Base-by-base conservation (phyloP, 129 eudicot species). In the Heracleum sosnowskyi region DNA sequence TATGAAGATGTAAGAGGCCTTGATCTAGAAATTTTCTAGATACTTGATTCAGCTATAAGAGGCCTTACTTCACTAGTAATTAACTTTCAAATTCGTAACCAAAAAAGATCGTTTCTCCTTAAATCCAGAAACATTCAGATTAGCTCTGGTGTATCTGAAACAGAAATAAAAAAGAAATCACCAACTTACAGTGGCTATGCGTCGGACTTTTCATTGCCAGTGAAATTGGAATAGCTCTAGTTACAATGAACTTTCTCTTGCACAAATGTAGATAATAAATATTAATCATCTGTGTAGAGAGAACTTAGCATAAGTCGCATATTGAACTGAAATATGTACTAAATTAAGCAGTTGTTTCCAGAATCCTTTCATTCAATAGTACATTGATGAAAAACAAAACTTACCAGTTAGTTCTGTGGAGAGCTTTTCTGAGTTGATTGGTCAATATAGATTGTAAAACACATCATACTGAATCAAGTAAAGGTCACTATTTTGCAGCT, bases 201-300 rank as follows among this genome's bases (percentile, higher is more conserved):
- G 92, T 92, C 53, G 98, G 96, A 36, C 87, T 84, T 78, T 91
- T 89, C 2, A 93, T 93, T 64, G 89, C 93, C 3, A 84, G 89
- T 17, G 93, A 91, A 78, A 3, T 63, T 63, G 0, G 2, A 4
- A 63, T 12, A 63, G 12, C 70, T 28, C 15, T 28, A 62, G 35
- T 8, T 28, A 31, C 36, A 28, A 62, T 26, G 68, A 60, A n/a
- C 64, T 11, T 22, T 55, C 13, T 57, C 66, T 57, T 57, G 31
- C 33, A 12, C 66, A 49, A 4, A 53, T 53, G 62, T 2, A 26
- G 69, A 28, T 62, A 11, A 62, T n/a, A 60, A 11, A 24, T 62
- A 62, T 62, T 60, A 2, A 17, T 60, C 4, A 60, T 60, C 31
- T 11, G 34, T 24, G 33, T 3, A n/a, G 62, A 26, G 4, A 60